These are phyloP conservation scores for Cladophialophora chaetospira DNA, from an alignment of 2,329 filamentous ascomycete species.

Conservation along the genomic window DNA sequence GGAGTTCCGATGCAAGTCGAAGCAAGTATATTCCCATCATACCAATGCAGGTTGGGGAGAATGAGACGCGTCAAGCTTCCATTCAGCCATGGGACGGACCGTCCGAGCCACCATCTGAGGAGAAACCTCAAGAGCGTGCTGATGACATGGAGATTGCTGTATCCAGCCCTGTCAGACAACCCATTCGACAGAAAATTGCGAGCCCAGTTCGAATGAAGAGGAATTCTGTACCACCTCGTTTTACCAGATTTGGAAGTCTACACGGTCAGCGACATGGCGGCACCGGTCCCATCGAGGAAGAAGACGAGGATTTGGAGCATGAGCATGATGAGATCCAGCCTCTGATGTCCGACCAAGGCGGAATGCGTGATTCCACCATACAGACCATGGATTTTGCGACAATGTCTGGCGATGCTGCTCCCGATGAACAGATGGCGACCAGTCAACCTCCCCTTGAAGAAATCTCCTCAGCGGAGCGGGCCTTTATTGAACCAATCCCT, in stretches of 20 bases:
- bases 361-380: not conserved
- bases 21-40: constrained; percentile 30
- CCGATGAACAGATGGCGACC: not conserved
- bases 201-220: constrained; percentile 23
- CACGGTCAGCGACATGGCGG: constrained; percentile 24
- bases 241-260: constrained; percentile 30
- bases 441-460: not conserved
- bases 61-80: constrained; percentile 30
- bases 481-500: constrained; percentile 2
- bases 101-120: constrained; percentile 1
- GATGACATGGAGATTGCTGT: constrained; percentile 2
- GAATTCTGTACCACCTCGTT: constrained; percentile 21
- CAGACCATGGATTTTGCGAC: not conserved
- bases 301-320: constrained; percentile 16
- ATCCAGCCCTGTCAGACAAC: constrained; percentile 4
- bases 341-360: not conserved
- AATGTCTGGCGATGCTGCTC: not conserved
- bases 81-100: constrained; percentile 23
- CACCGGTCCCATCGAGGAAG: constrained; percentile 21
- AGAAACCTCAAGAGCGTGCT: constrained; percentile 4
- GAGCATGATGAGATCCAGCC: constrained; percentile 15
- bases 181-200: not conserved
- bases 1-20: constrained; percentile 26
- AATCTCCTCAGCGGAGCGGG: constrained; percentile 2
- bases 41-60: constrained; percentile 27